Conservation (phyloP, 1,284 basidiomycete species). For the Ustilago cynodontis region DNA sequence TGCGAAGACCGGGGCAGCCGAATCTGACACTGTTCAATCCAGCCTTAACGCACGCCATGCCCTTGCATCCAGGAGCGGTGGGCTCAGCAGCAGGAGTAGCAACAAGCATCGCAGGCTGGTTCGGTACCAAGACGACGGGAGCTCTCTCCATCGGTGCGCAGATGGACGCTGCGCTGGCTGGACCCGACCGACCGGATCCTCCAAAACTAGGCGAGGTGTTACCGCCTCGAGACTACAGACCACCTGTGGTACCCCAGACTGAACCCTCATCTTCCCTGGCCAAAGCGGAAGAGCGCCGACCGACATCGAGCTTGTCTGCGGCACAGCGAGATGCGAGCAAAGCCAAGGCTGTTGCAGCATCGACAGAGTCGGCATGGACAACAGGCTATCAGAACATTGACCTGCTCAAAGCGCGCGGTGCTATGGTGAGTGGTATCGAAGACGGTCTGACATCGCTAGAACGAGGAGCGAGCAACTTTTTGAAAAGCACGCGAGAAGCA, state of each 20-base stretch:
- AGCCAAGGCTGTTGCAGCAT: conserved; percentile 34
- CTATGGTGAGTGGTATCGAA: conserved; percentile 58
- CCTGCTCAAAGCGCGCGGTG: conserved; percentile 53
- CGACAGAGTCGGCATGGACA: conserved; percentile 29
- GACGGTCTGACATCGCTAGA: conserved; percentile 58
- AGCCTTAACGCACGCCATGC: conserved; percentile 34
- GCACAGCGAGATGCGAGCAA: conserved; percentile 39
- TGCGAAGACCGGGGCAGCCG: conserved; percentile 56
- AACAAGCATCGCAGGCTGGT: conserved; percentile 58
- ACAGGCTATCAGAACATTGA: conserved; percentile 50
- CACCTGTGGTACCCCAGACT: conserved; percentile 9
- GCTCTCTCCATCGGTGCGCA: conserved; percentile 52
- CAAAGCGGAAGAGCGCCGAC: conserved; percentile 7
- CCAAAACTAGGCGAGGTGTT: conserved; percentile 44
- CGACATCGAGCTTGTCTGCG: conserved; percentile 13
- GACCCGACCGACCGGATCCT: conserved; percentile 49
- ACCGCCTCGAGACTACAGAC: conserved; percentile 35
- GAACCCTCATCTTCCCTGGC: neutral
- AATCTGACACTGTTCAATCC: conserved; percentile 48
- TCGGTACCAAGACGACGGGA: conserved; percentile 54
- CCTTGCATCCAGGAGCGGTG: conserved; percentile 54
- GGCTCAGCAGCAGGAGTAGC: conserved; percentile 56
- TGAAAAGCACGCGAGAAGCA: conserved; percentile 60
- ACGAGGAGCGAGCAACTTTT: conserved; percentile 56
- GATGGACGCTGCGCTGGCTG: conserved; percentile 55